phyloP scores from a whole-genome alignment of 2,329 filamentous ascomycete genomes.

The Emmonsia crescens region DNA sequence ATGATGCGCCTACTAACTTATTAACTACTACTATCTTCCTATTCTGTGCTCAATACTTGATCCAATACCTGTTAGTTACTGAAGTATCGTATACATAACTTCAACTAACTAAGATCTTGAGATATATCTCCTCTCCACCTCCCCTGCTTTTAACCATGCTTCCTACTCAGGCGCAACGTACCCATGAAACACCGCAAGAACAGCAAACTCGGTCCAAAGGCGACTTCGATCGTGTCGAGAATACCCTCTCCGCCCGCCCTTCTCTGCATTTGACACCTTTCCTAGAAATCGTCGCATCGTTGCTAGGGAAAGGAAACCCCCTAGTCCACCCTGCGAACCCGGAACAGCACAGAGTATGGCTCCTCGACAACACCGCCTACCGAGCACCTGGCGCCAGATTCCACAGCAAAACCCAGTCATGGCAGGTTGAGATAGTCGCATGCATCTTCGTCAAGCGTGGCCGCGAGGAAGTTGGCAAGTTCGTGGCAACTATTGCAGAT shows the following conservation, averaged over 20 bases:
- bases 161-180: background rate
- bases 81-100: background rate
- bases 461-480: conserved; percentile 54
- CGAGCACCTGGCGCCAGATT: conserved; percentile 33
- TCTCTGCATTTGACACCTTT: conserved; percentile 1
- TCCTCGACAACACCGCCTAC: conserved; percentile 83
- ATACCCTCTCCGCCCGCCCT: conserved; percentile 7
- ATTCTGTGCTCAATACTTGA: background rate
- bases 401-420: conserved; percentile 37
- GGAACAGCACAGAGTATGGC: conserved; percentile 66
- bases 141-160: background rate
- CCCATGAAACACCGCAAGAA: conserved; percentile 7
- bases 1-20: no score
- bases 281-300: conserved; percentile 19
- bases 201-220: conserved; percentile 8
- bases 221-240: conserved; percentile 12
- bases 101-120: background rate
- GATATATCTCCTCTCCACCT: background rate
- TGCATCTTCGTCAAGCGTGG: conserved; percentile 68
- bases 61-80: background rate
- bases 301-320: conserved; percentile 41
- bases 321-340: conserved; percentile 49
- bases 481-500: conserved; percentile 60
- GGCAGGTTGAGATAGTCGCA: conserved; percentile 74
- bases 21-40: background rate